Evolutionary conservation across 2,329 filamentous ascomycete species (phyloP), one percentile per base, ranked within the genome.

Genomic region (Albifimbria verrucaria): DNA sequence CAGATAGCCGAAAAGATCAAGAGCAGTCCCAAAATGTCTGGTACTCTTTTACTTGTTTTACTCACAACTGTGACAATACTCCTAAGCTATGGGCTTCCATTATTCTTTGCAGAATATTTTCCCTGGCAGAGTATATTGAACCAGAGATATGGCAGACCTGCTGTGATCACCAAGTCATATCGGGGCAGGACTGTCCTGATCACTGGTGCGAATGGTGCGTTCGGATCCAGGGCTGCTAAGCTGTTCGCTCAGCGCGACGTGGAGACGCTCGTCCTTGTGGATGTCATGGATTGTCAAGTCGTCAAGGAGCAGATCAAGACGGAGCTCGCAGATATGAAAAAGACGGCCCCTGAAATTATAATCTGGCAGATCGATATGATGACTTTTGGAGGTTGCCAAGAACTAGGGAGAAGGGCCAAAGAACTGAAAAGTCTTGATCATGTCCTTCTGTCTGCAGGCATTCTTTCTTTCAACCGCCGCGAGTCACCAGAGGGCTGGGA

Each of bases 401-500:
- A 65, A 12, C 51, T 72, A 3, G 66, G 63, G 5, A 59, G 23
- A 24, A 48, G 28, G 24, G 22, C 65, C 2, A 55, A 54, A 5
- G 55, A 60, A 17, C 20, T 72, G 22, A 53, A 65, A 54, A 51
- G 59, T 24, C 59, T 72, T 3, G 69, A 72, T 25, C 69, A 72
- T 55, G 69, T 66, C 17, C 55, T 72, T 55, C 59, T 71, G 62
- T 69, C 69, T 0, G 70, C 69, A 9, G 70, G 69, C 0, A 70
- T 72, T n/a, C 59, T 72, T 3, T 56, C 69, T 20, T 72, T 71
- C 20, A 55, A 68, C 22, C 65, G 68, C 32, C 65, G 64, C 52
- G 62, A 66, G 50, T 72, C 69, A 7, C 67, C 69, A 6, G 69
- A 72, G 52, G 70, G 69, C 42, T 72, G 69, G 69, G 69, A 72